Evolutionary conservation across 192 early-diverging fungal genomes (phyloP), one percentile per base, ranked within the genome.

Genomic region (Backusella macrospora): DNA sequence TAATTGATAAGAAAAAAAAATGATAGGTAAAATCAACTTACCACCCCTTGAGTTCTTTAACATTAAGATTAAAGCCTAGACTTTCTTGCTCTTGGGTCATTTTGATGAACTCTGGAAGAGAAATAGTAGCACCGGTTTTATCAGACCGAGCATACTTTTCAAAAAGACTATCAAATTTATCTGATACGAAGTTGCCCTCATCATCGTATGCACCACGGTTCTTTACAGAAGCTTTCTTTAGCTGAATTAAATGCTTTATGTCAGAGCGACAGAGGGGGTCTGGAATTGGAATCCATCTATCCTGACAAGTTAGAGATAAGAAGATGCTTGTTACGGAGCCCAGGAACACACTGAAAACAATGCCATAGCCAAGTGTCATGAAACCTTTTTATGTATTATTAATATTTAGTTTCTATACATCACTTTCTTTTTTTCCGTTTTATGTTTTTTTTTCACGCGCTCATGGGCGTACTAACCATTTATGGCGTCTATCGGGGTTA

Each of bases 1-100:
- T 26, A 59, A 59, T 23, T 59, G 49, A 52, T 59, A 59, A 59
- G 21, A 26, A 26, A 59, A 59, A 59, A 59, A 59, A 34, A 59
- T 59, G 52, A 13, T 59, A 26, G 26, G 21, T 4, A 23, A 43
- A 43, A 43, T 26, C 26, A 34, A 15, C 39, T 43, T 43, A 66
- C 65, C 65, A 66, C 10, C 38, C 65, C 40, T 66, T 66, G 39
- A 66, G 10, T 42, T 66, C 65, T 21, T 66, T n/a, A 23, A 59
- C 8, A 59, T 59, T 59, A 9, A 59, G 21, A 59, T 59, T 59
- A 59, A 59, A 59, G 37, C 38, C 65, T 39, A 66, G 40, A 43
- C 15, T 68, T 21, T 68, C 67, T 34, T 68, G 67, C 45, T 68
- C 67, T 15, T 68, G 67, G 13, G 67, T 68, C 67, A 68, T 68